These are phyloP conservation scores for Mollisia scopiformis DNA, from an alignment of 2,329 filamentous ascomycete species.

Conservation along the genomic window DNA sequence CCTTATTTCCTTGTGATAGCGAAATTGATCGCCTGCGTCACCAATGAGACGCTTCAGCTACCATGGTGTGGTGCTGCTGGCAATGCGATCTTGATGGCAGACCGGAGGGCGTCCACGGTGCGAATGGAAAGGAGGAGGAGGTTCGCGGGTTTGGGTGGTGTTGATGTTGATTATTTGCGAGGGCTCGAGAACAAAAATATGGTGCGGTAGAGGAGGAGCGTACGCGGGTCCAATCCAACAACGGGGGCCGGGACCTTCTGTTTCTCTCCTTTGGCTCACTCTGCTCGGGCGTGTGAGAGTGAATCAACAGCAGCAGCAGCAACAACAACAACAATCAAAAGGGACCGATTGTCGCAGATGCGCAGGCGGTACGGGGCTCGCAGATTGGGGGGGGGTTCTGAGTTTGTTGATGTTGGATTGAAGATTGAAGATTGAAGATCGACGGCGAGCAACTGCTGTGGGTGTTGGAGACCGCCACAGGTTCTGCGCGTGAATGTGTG, in stretches of 20 bases:
- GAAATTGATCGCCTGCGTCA: constrained; percentile 38
- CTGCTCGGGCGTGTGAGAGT: constrained; percentile 2
- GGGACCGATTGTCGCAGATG: not conserved
- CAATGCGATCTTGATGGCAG: constrained; percentile 15
- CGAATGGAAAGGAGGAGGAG: not conserved
- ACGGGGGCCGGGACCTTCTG: constrained; percentile 2
- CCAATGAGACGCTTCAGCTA: constrained; percentile 44
- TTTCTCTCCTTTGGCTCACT: not conserved
- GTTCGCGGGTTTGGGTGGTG: too few relatives aligned
- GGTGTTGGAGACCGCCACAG: not conserved
- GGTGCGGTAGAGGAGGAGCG: too few relatives aligned
- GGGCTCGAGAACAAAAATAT: constrained; percentile 7
- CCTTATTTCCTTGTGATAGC: constrained; percentile 29
- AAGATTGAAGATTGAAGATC: too few relatives aligned
- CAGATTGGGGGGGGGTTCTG: not conserved
- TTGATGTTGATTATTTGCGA: constrained; percentile 8
- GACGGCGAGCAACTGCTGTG: not conserved
- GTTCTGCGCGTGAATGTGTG: not conserved
- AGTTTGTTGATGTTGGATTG: not conserved
- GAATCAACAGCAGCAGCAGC: too few relatives aligned
- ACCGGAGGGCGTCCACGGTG: not conserved
- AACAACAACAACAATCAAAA: not conserved
- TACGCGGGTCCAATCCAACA: not conserved
- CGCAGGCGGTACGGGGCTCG: not conserved
- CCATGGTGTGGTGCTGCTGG: constrained; percentile 45